Conservation (phyloP, 352 stramenopile genomes). For the Globisporangium spiculum region DNA sequence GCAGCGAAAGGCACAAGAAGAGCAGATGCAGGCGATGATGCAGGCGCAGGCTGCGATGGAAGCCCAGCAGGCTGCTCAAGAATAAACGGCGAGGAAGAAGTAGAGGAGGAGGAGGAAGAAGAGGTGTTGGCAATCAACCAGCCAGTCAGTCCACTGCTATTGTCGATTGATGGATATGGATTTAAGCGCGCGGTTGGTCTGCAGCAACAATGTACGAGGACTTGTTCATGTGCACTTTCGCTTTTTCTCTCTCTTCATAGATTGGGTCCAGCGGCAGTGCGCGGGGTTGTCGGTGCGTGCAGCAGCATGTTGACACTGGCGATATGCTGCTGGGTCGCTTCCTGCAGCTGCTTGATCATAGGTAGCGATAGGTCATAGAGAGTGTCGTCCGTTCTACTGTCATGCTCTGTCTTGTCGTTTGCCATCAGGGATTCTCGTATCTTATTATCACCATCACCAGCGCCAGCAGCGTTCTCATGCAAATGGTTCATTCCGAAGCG, state of each 20-base stretch:
- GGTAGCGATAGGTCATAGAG: constrained; percentile 23
- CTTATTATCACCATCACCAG: neutral
- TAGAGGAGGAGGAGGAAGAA: neutral
- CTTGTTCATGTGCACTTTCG: constrained; percentile 10
- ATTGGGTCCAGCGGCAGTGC: constrained; percentile 1
- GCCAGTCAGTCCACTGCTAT: neutral
- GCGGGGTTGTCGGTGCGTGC: constrained; percentile 8
- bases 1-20: constrained; percentile 69
- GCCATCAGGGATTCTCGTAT: constrained; percentile 2
- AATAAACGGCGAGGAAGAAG: constrained; percentile 47
- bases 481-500: constrained; percentile 34
- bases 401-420: neutral
- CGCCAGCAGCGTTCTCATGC: neutral
- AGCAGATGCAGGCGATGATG: constrained; percentile 69
- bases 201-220: neutral
- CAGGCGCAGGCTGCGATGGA: constrained; percentile 47
- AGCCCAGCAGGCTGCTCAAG: constrained; percentile 42
- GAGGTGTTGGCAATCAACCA: neutral
- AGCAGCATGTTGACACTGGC: constrained; percentile 35
- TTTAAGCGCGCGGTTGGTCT: neutral
- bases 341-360: constrained; percentile 41
- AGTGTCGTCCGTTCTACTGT: constrained; percentile 13
- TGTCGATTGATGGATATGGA: neutral
- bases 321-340: constrained; percentile 54
- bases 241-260: constrained; percentile 5